Base-by-base conservation (phyloP, 2,329 filamentous ascomycete genomes). In the Pyrenophora seminiperda region DNA sequence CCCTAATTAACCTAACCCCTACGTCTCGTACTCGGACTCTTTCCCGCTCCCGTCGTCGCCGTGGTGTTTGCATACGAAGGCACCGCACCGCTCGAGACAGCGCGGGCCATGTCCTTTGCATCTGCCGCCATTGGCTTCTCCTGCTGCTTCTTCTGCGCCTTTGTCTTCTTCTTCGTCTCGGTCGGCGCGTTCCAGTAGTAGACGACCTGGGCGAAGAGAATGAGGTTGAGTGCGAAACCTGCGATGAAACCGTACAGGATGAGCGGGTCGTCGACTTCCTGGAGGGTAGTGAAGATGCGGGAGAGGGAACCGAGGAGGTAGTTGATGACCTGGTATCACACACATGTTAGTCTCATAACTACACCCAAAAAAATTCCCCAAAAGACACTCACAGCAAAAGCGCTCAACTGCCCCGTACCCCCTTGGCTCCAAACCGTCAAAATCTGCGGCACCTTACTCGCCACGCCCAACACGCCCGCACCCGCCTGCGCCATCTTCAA, bases 161-260 rank as follows among this genome's bases (percentile, higher is more conserved):
- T n/a, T n/a, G n/a, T n/a, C n/a, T n/a, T 67, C 40, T 58, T 59
- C 59, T 68, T 68, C 15, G 59, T 61, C 7, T n/a, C n/a, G n/a
- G 68, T 48, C 2, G 70, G 65, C 18, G 61, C 77, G 67, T 97
- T 96, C 94, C 94, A 99, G 80, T 97, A 97, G 77, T 92, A 96
- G 20, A 96, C 71, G 88, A 99, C 94, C 79, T 99, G 94, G 31
- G 82, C 76, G 11, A 92, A 92, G 50, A 99, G 81, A 48, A 99
- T 82, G 50, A 86, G 80, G 75, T 99, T 99, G 63, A 99, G 83
- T n/a, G 80, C 77, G 72, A 97, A 97, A 20, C 91, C 94, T 6
- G 91, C 90, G 47, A 97, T 77, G 80, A 96, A 97, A 41, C 92
- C 89, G 76, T 96, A 97, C 19, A 99, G 83, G 66, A 99, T 97